A percentile compares a stretch with the other conserved stretches of the same genome.
Evolutionary conservation across 2,329 filamentous ascomycete genomes (phyloP).

Genomic region (Trichoderma citrinoviride): DNA sequence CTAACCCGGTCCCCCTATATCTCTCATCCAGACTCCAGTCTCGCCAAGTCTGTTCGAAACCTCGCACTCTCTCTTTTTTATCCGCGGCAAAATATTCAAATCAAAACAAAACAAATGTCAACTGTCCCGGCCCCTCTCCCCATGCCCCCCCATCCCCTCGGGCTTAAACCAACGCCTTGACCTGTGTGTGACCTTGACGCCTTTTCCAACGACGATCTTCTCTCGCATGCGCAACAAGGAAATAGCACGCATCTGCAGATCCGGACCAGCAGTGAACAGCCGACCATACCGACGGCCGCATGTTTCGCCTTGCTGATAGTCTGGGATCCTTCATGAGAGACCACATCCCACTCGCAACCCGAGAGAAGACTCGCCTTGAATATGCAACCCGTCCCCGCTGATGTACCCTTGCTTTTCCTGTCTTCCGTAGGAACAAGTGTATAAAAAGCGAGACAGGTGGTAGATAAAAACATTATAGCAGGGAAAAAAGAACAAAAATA

Average conservation of each 20-base stretch:
- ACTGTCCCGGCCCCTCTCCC: not conserved
- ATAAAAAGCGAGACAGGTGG: conserved; percentile 2
- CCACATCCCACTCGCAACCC: not conserved
- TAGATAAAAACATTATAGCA: not conserved
- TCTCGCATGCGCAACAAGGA: not conserved
- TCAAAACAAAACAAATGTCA: not conserved
- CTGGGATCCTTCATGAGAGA: not conserved
- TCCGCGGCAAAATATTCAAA: not conserved
- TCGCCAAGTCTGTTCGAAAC: not conserved
- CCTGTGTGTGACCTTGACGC: conserved; percentile 13
- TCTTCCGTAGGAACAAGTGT: not conserved
- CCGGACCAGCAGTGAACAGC: not conserved
- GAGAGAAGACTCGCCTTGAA: conserved; percentile 1
- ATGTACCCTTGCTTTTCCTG: not conserved
- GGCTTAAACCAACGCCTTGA: conserved; percentile 18
- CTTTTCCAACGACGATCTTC: conserved; percentile 5
- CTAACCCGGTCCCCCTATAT: not conserved
- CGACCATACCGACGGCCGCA: not conserved
- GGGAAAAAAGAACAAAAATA: too few relatives aligned
- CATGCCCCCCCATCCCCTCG: not conserved
- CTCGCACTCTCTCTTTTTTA: not conserved
- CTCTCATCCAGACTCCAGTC: conserved; percentile 3
- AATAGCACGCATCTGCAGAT: not conserved
- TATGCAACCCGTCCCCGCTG: conserved; percentile 13
- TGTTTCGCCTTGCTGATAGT: not conserved